Conservation (phyloP, 352 stramenopile genomes). For the Peronosclerospora sorghi region DNA sequence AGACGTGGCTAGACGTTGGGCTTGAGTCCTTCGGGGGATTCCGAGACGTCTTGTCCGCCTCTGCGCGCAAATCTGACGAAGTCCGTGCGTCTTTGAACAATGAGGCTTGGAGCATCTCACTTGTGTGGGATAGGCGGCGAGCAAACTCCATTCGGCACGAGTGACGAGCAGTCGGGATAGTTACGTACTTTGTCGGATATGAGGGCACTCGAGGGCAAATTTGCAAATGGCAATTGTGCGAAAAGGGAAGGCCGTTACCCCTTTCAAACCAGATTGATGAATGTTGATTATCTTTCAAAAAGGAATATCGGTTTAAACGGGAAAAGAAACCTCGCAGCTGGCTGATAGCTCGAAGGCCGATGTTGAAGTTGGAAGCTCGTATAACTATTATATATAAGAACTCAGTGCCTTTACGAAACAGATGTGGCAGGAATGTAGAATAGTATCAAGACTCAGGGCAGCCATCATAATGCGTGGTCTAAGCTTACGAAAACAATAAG, state of each 20-base stretch:
- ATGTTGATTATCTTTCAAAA: constrained; percentile 10
- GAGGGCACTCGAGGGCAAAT: constrained; percentile 19
- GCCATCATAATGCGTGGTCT: no score
- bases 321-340: not conserved
- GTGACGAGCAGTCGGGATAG: constrained; percentile 5
- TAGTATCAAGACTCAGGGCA: no score
- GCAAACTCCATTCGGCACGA: constrained; percentile 25
- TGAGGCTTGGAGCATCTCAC: constrained; percentile 22
- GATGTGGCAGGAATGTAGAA: no score
- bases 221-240: constrained; percentile 21
- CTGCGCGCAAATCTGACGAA: constrained; percentile 25
- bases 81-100: constrained; percentile 17
- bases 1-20: constrained; percentile 10
- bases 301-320: not conserved
- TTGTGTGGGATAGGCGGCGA: constrained; percentile 24
- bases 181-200: constrained; percentile 3
- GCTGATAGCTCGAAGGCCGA: constrained; percentile 1
- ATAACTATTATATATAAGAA: constrained; percentile 7
- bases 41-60: constrained; percentile 28
- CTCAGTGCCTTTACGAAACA: no score
- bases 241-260: constrained; percentile 12
- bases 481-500: no score
- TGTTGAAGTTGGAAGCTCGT: constrained; percentile 4
- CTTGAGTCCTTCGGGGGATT: constrained; percentile 14
- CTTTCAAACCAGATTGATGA: constrained; percentile 6